phyloP scores from a whole-genome alignment of 305 asterid species.

The Salvia sclarea region DNA sequence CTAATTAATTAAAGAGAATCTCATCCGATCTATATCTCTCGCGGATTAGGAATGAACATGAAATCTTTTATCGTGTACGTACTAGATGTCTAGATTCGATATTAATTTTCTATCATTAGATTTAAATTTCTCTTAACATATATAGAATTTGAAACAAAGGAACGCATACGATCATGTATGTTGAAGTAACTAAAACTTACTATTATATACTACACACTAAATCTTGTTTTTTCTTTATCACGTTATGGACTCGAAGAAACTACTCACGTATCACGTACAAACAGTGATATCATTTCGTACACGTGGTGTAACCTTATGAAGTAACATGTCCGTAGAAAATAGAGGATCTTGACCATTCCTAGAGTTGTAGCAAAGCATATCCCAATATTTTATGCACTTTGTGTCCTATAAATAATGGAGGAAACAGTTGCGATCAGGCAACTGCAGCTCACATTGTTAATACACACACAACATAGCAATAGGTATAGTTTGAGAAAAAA shows the following conservation, averaged over 20 bases:
- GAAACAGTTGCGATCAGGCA: neutral
- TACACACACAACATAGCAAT: neutral
- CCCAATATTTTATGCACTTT: neutral
- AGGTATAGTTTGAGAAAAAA: neutral
- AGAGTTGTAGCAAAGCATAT: neutral
- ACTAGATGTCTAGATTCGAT: too few relatives aligned
- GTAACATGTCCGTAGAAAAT: neutral
- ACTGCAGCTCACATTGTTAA: neutral
- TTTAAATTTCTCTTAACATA: neutral
- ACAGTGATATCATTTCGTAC: neutral
- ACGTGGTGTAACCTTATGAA: neutral
- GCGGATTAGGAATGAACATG: too few relatives aligned
- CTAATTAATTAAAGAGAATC: neutral
- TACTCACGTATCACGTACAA: neutral
- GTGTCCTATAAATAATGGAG: slow-evolving; percentile 35
- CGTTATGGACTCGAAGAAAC: neutral
- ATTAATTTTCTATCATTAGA: neutral
- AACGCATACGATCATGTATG: neutral
- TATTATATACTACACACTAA: neutral
- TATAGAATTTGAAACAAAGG: neutral
- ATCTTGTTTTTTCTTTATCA: neutral
- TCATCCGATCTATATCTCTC: neutral
- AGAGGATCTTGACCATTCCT: slow-evolving; percentile 12
- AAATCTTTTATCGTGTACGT: too few relatives aligned
- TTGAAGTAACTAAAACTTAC: neutral